Evolutionary conservation across 2,329 filamentous ascomycete species (phyloP).

Genomic region (Pezicula radicicola): DNA sequence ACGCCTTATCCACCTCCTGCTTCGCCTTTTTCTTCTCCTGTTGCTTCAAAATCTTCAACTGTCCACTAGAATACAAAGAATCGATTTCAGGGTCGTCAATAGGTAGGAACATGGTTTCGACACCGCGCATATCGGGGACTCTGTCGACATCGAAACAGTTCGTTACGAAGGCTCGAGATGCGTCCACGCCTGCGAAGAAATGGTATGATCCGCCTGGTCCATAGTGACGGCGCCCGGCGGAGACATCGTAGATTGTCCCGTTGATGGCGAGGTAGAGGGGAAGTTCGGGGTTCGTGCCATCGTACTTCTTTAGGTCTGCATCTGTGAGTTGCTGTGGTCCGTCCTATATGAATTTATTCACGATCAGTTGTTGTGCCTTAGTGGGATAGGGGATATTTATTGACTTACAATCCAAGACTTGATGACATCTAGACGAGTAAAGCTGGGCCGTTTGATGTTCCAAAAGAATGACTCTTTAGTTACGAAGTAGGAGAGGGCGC

Average conservation of each 20-base stretch:
- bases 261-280: conserved; percentile 92
- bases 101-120: conserved; percentile 80
- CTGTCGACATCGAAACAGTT: conserved; percentile 81
- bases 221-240: conserved; percentile 66
- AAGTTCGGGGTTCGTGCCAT: conserved; percentile 70
- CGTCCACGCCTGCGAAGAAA: conserved; percentile 84
- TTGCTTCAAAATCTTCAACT: conserved; percentile 51
- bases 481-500: conserved; percentile 25
- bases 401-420: conserved; percentile 21
- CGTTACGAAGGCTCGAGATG: conserved; percentile 84
- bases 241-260: conserved; percentile 82
- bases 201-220: conserved; percentile 83
- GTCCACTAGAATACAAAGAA: conserved; percentile 48
- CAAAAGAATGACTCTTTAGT: conserved; percentile 26
- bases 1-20: conserved; percentile 60
- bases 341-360: conserved; percentile 30
- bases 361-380: not conserved
- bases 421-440: conserved; percentile 16
- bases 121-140: conserved; percentile 79
- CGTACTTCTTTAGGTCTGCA: conserved; percentile 68
- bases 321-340: conserved; percentile 71
- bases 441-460: conserved; percentile 22
- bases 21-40: conserved; percentile 64
- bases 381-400: not conserved
- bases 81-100: conserved; percentile 62